Base-by-base conservation (phyloP, 331 rosid species). In the Cydonia oblonga region DNA sequence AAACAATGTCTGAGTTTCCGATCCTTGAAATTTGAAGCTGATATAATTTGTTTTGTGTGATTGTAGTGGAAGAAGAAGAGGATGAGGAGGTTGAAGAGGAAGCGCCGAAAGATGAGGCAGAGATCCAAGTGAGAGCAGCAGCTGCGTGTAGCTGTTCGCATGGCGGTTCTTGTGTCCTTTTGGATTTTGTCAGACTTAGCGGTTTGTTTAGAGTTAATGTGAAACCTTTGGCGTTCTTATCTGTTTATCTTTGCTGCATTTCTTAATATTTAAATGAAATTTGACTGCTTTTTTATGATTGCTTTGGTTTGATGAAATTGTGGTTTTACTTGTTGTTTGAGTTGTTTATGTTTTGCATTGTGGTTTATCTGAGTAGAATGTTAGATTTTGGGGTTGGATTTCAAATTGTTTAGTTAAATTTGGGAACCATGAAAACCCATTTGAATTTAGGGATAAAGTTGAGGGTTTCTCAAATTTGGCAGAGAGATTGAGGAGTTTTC, bases 71-170 rank as follows among this genome's bases (percentile, higher is more conserved):
- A 91, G 96, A 91, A 91, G 96, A 91, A 91, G 93, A 86, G 97
- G 16, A 91, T 91, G 97, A 89, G 97, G 87, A 87, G 97, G 75
- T 79, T 91, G 91, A 91, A 91, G 93, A 86, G 97, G 80, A 91
- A 91, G 93, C 97, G 97, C 91, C 85, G 96, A 91, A 91, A 91
- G 93, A 91, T 91, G 97, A 91, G 97, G 76, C 97, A 91, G 78
- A 86, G 97, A 91, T 91, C 97, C 11, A 91, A 91, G 92, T 91
- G 83, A 85, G 75, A 11, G 74, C 53, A 25, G 24, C 19, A 46
- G 62, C 62, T 54, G 54, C 16, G 38, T 19, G 54, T 7, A 70
- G 38, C 75, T 70, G 23, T 56, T 70, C 64, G 11, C 30, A 35
- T 35, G 26, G 54, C 26, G 59, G 61, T n/a, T 10, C 35, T 18